Conservation (phyloP, 495 filamentous ascomycete species). For the Aspergillus saccharolyticus region DNA sequence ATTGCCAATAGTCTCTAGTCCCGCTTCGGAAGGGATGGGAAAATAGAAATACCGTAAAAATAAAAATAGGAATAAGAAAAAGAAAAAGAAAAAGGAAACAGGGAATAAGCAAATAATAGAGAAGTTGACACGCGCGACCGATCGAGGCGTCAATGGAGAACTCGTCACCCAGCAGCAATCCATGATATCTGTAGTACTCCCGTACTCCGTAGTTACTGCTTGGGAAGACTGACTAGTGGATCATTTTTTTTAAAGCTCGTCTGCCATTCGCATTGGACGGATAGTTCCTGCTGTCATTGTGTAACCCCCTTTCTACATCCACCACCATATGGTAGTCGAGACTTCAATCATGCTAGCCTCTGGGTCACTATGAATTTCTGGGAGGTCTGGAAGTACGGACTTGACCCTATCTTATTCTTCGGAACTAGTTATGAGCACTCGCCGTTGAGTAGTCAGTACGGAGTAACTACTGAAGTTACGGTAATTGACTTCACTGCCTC, state of each 20-base stretch:
- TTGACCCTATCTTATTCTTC: no score
- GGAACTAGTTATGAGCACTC: neutral
- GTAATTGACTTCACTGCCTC: neutral
- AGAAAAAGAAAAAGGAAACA: neutral
- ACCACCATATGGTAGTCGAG: neutral
- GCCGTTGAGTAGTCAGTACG: neutral
- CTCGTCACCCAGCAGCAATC: slow-evolving; percentile 7
- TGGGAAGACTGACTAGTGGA: no score
- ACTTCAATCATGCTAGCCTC: no score
- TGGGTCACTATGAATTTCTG: no score
- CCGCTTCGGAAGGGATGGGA: slow-evolving; percentile 25
- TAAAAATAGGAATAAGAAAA: neutral
- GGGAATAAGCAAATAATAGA: no score
- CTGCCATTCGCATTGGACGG: slow-evolving; percentile 10
- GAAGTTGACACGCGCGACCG: slow-evolving; percentile 20
- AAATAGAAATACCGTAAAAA: no score
- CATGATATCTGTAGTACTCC: no score
- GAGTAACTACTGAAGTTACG: no score
- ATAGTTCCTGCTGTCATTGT: slow-evolving; percentile 1
- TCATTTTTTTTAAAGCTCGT: slow-evolving; percentile 24
- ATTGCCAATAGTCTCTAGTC: slow-evolving; percentile 46
- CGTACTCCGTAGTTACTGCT: no score
- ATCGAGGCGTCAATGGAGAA: slow-evolving; percentile 9
- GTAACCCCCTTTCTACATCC: neutral
- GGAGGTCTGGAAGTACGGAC: no score